Conservation (phyloP, 1,284 basidiomycete genomes). For the Sanghuangporus sanghuang region DNA sequence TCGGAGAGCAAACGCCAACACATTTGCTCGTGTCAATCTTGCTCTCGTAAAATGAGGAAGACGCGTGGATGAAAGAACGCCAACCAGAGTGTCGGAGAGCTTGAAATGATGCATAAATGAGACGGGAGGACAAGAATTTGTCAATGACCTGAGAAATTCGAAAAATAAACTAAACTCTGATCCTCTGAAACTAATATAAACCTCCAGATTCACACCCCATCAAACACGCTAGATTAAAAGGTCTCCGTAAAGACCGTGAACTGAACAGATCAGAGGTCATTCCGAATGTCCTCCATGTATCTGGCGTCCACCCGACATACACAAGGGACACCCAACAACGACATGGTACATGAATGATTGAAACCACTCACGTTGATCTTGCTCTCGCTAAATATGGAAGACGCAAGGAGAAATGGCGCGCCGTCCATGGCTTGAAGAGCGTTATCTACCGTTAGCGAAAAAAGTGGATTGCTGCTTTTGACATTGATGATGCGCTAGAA, state of each 20-base stretch:
- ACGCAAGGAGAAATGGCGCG: not conserved
- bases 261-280: too few relatives aligned
- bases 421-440: not conserved
- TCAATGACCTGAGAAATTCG: not conserved
- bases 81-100: constrained; percentile 89
- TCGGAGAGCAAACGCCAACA: constrained; percentile 17
- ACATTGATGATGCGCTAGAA: constrained; percentile 5
- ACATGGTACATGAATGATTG: not conserved
- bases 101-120: not conserved
- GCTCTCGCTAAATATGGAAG: not conserved
- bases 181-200: too few relatives aligned
- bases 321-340: not conserved
- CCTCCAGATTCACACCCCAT: too few relatives aligned
- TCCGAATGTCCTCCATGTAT: not conserved
- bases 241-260: too few relatives aligned
- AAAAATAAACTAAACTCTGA: too few relatives aligned
- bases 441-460: too few relatives aligned
- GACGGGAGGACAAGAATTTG: not conserved
- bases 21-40: constrained; percentile 36
- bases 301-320: not conserved
- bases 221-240: too few relatives aligned
- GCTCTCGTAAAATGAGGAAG: constrained; percentile 89
- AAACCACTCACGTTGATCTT: not conserved
- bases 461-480: not conserved
- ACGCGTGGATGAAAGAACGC: constrained; percentile 59